Conservation (phyloP, 768 basidiomycete species). For the Tephrocybe sp. region DNA sequence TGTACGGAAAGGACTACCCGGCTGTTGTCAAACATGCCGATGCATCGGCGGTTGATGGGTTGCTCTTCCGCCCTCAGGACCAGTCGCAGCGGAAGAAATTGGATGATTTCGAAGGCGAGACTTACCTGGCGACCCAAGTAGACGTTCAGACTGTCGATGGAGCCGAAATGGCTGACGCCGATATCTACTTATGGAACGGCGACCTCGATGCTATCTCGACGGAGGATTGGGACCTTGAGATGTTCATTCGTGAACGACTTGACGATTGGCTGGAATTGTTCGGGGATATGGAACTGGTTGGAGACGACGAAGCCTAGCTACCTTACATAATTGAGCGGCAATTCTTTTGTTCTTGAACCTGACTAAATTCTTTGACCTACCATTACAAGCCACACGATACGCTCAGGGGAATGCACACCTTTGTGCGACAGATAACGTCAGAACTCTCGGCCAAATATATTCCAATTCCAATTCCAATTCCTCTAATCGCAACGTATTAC, state of each 20-base stretch:
- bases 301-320: no score
- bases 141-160: conserved; percentile 12
- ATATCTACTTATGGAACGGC: conserved; percentile 17
- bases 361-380: no score
- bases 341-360: no score
- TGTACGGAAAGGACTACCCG: neutral
- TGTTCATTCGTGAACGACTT: conserved; percentile 18
- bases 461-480: no score
- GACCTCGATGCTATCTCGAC: conserved; percentile 10
- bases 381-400: no score
- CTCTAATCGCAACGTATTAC: no score
- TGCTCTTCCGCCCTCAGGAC: conserved; percentile 19
- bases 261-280: conserved; percentile 22
- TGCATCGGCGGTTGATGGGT: conserved; percentile 20
- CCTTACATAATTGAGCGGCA: no score
- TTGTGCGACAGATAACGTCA: no score
- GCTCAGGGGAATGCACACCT: no score
- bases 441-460: no score
- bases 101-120: conserved; percentile 24
- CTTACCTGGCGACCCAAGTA: conserved; percentile 13
- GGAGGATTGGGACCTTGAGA: conserved; percentile 17
- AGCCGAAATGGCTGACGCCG: conserved; percentile 14
- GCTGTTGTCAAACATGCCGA: neutral
- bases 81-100: conserved; percentile 20
- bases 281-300: conserved; percentile 20